These are phyloP conservation scores for Botrytis porri DNA, from an alignment of 2,329 filamentous ascomycete species.

Conservation along the genomic window DNA sequence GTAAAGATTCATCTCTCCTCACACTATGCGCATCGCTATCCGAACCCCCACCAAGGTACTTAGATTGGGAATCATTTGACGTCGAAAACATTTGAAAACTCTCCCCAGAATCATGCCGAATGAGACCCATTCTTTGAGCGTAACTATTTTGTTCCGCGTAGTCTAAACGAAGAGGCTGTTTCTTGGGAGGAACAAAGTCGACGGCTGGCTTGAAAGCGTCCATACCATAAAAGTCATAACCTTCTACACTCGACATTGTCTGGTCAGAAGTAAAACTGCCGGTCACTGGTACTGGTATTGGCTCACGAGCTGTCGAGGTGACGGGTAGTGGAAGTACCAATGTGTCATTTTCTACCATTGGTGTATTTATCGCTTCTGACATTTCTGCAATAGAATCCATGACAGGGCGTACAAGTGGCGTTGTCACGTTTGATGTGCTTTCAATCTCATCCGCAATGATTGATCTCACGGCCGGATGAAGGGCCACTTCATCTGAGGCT, in stretches of 20 bases:
- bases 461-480: slow-evolving; percentile 25
- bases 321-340: slow-evolving; percentile 33
- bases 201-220: slow-evolving; percentile 52
- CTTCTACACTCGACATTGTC: slow-evolving; percentile 43
- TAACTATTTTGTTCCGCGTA: slow-evolving; percentile 27
- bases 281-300: slow-evolving; percentile 33
- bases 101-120: slow-evolving; percentile 57
- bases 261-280: slow-evolving; percentile 23
- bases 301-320: slow-evolving; percentile 29
- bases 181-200: slow-evolving; percentile 49
- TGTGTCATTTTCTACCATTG: slow-evolving; percentile 37
- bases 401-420: slow-evolving; percentile 55
- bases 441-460: slow-evolving; percentile 48
- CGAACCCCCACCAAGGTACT: slow-evolving; percentile 38
- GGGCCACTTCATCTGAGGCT: slow-evolving; percentile 23
- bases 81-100: slow-evolving; percentile 60
- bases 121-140: slow-evolving; percentile 31
- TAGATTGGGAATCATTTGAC: slow-evolving; percentile 48
- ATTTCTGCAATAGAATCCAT: slow-evolving; percentile 35
- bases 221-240: slow-evolving; percentile 64
- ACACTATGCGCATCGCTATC: slow-evolving; percentile 33
- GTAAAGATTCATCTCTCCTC: slow-evolving; percentile 23
- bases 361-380: slow-evolving; percentile 31
- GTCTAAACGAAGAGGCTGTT: slow-evolving; percentile 41
- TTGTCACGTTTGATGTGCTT: slow-evolving; percentile 61